phyloP scores from a whole-genome alignment of 257 asterid species.

The Anisodus acutangulus region DNA sequence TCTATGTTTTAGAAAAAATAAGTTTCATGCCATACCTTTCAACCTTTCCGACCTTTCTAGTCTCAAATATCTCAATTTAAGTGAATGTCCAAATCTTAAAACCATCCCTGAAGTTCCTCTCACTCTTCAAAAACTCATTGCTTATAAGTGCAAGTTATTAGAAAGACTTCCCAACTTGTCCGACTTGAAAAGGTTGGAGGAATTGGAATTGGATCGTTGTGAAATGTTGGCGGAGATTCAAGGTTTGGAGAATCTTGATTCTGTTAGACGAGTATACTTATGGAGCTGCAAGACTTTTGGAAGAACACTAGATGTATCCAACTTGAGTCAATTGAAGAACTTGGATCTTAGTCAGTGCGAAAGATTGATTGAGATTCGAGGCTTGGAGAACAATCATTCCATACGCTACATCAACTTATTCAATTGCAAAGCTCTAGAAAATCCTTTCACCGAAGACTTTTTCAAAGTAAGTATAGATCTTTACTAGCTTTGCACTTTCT shows the following conservation, averaged over 20 bases:
- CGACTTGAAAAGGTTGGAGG: neutral
- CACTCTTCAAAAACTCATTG: neutral
- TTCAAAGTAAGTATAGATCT: neutral
- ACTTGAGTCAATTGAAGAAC: neutral
- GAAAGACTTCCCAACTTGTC: neutral
- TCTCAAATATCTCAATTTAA: neutral
- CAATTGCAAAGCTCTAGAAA: neutral
- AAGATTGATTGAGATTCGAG: neutral
- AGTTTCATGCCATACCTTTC: neutral
- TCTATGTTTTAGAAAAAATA: neutral
- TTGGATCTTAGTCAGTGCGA: neutral
- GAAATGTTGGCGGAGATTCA: neutral
- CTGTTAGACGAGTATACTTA: neutral
- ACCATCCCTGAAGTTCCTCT: neutral
- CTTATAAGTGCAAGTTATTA: neutral
- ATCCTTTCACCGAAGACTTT: neutral
- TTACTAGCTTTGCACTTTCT: neutral
- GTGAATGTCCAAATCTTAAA: neutral
- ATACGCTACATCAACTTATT: neutral
- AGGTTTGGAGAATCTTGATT: slow-evolving; percentile 14
- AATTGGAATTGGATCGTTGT: neutral
- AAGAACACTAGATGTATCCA: neutral
- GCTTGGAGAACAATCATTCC: neutral
- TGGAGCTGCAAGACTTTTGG: neutral
- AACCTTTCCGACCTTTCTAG: neutral